phyloP scores from a whole-genome alignment of 768 basidiomycete genomes.

The Cyclocybe aegerita region DNA sequence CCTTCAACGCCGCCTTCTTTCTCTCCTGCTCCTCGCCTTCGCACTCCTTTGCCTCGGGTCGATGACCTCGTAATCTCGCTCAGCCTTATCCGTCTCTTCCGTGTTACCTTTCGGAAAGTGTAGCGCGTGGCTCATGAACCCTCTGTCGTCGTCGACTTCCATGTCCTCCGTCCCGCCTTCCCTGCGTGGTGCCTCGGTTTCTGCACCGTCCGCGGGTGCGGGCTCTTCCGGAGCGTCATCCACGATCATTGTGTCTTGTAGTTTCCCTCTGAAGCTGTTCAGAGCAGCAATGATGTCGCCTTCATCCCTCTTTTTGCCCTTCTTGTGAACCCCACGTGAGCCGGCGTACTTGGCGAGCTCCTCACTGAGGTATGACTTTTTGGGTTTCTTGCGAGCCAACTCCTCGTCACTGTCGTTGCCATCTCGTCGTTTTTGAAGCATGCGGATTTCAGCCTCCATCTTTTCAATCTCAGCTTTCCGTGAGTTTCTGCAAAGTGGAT shows the following conservation, averaged over 20 bases:
- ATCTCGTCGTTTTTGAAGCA: constrained; percentile 61
- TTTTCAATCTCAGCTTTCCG: constrained; percentile 79
- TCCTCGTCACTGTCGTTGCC: constrained; percentile 68
- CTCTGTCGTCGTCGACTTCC: constrained; percentile 78
- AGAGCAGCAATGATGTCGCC: constrained; percentile 67
- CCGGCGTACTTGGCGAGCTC: constrained; percentile 82
- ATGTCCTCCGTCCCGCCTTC: constrained; percentile 39
- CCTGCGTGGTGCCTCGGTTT: constrained; percentile 13
- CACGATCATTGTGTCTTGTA: constrained; percentile 45
- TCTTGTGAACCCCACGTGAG: constrained; percentile 55
- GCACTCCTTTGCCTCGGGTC: constrained; percentile 76
- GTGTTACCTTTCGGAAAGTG: constrained; percentile 78
- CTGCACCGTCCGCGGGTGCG: constrained; percentile 17
- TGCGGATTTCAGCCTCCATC: constrained; percentile 88
- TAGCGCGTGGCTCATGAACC: constrained; percentile 71
- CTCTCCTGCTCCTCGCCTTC: constrained; percentile 76
- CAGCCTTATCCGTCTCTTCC: constrained; percentile 75
- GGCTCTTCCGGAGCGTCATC: constrained; percentile 20
- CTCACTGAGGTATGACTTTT: constrained; percentile 74
- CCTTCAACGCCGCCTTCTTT: constrained; percentile 41
- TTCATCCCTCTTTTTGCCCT: constrained; percentile 68
- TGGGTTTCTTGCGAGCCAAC: constrained; percentile 48
- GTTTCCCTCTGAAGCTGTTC: constrained; percentile 68
- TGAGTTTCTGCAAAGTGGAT: constrained; percentile 40
- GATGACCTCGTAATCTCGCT: constrained; percentile 87